Base-by-base conservation (phyloP, 108 stramenopile genomes). In the Fistulifera solaris region DNA sequence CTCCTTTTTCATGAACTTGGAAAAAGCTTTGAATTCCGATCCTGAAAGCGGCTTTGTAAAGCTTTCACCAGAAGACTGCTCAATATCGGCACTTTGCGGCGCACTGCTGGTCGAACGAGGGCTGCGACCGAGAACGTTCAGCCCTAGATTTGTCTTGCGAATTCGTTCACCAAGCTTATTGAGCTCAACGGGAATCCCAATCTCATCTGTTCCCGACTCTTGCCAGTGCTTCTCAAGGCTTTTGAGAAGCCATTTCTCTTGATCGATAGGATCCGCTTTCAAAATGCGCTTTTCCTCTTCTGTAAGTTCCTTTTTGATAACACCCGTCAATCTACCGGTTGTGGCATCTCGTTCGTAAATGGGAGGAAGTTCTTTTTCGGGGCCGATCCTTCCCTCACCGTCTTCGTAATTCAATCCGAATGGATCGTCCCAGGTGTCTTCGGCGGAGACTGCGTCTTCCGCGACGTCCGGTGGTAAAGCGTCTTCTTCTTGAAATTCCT, bases 301-400 rank as follows among this genome's bases (percentile, higher is more conserved):
- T 0, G 76, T 70, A 4, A 86, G 48, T 67, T 86, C 85, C 17
- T 65, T 58, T 28, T 74, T 71, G 21, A 78, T 59, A 41, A 75
- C 70, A 16, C 80, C 74, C 0, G 85, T 90, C 58, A 85, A 80
- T 54, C 81, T 81, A 21, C 89, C 89, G 11, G 89, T 86, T 28
- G 71, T 63, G 8, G 78, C 50, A 64, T 90, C 89, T 4, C 89
- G 80, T 15, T 82, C 66, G 54, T 82, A 84, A 23, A 68, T 68
- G 1, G 89, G 85, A 12, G 89, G 89, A 24, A 61, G 25, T 14
- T 61, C 27, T 31, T 21, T 23, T 23, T 8, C n/a, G n/a, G 77
- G 63, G 0, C 78, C 78, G 15, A 79, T 51, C 2, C 47, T 55
- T 19, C 72, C 73, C 18, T 40, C 50, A 18, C 71, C 73, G 46